Evolutionary conservation across 345 rosid species (phyloP), one percentile per base, ranked within the genome.

Genomic region (Camelina neglecta): DNA sequence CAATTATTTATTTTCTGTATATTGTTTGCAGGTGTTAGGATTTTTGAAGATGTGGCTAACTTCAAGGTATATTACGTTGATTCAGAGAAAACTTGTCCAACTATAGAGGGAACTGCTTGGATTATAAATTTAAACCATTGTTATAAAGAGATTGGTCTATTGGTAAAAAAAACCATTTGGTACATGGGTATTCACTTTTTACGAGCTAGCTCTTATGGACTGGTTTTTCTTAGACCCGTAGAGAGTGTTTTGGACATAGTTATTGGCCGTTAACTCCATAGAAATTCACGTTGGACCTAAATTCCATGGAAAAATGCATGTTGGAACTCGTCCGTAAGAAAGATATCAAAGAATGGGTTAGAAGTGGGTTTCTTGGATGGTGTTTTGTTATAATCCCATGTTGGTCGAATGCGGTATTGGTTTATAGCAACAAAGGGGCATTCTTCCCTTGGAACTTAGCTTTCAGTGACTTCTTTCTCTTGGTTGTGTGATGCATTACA

Each of bases 21-120:
- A 54, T 57, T 49, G 21, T 66, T 87, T 83, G 80, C 89, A 94
- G 97, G 98, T 80, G 86, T 90, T 75, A 86, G 98, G 86, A 90
- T 94, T 81, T 88, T 94, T 81, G 97, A 94, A 85, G 96, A 94
- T 75, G 85, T 89, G 54, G 84, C 92, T 66, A 81, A 88, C 77
- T 61, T 81, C 67, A 94, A 94, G 98, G 98, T 94, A 89, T 75
- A 54, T 45, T 50, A 65, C 41, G 20, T 65, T 49, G 39, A 64
- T 11, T 70, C 45, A 38, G 60, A 45, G 26, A 62, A 47, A 16
- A 45, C 44, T 4, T 54, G 38, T 62, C 16, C 60, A 67, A 59
- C 61, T 59, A 26, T 35, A 59, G 67, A 39, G 23, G 60, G 45
- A 67, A 45, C 24, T 71, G 49, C 12, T 18, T 65, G 20, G 11